phyloP scores from a whole-genome alignment of 179 eudicot species.

The Corrigiola litoralis region DNA sequence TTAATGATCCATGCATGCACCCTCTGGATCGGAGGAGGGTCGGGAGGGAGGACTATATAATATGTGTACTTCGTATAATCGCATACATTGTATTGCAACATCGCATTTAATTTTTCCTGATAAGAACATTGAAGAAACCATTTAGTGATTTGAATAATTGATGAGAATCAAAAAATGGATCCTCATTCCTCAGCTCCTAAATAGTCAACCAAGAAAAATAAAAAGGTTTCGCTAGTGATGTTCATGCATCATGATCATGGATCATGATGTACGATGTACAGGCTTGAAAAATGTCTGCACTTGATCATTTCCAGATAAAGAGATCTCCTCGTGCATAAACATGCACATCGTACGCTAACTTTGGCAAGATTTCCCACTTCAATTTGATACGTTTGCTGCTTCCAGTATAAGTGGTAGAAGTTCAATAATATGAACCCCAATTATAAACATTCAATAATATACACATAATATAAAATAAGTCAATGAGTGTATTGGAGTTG shows the following conservation, averaged over 20 bases:
- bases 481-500: too few species aligned
- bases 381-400: too few species aligned
- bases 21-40: conserved; percentile 9
- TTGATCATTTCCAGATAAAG: neutral
- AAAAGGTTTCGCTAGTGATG: neutral
- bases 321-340: neutral
- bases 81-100: too few species aligned
- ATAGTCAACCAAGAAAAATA: conserved; percentile 1
- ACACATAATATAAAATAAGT: too few species aligned
- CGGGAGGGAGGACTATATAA: too few species aligned
- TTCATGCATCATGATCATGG: neutral
- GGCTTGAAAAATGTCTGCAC: neutral
- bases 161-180: neutral
- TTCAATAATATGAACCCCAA: too few species aligned
- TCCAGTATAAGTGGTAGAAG: too few species aligned
- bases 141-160: neutral
- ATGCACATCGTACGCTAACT: neutral
- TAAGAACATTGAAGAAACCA: neutral
- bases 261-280: too few species aligned
- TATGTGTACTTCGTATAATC: too few species aligned
- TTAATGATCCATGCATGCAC: conserved; percentile 16
- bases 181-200: neutral
- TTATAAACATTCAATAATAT: too few species aligned
- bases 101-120: neutral
- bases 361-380: too few species aligned